Base-by-base conservation (phyloP, 768 basidiomycete species). In the Coprinopsis cinerea region DNA sequence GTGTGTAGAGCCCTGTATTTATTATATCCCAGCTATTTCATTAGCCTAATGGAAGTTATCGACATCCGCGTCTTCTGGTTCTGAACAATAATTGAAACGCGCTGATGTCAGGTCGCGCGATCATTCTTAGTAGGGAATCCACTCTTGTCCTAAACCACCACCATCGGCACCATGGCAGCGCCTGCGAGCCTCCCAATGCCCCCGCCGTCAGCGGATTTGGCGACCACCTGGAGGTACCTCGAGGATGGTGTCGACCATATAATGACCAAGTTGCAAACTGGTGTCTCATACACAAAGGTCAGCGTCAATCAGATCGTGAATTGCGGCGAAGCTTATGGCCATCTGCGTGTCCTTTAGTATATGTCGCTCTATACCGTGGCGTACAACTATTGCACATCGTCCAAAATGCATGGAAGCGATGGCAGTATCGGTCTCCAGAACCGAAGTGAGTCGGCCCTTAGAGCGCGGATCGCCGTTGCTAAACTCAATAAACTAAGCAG, bases 331-430 rank as follows among this genome's bases (percentile, higher is more conserved):
- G n/a, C 52, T 53, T 44, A 57, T 43, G 50, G 52, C 47, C 27
- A 35, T 17, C 37, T 5, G 28, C n/a, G n/a, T n/a, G n/a, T n/a
- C n/a, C n/a, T n/a, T n/a, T 56, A 90, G 76, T 91, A 92, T 64
- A 92, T 87, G 90, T 92, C 85, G 59, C 57, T 83, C 37, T 82
- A 97, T 69, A 95, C 93, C 20, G 90, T 92, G 46, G 88, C 91
- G 7, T 98, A 99, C 76, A 97, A 98, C 72, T 98, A 95, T 66
- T 99, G 96, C 63, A 97, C 91, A 23, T 88, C 87, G 24, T 88
- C 87, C 2, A 85, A 83, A 65, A 86, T 85, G 83, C 79, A 78
- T 59, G 74, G 71, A 35, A 57, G 67, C 7, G 60, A 70, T 44
- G 76, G 76, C 50, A 61, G 68, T 24, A 68, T 72, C 60, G 76